These are phyloP conservation scores for Marasmius fiardii DNA, from an alignment of 1,284 basidiomycete genomes.

Conservation along the genomic window DNA sequence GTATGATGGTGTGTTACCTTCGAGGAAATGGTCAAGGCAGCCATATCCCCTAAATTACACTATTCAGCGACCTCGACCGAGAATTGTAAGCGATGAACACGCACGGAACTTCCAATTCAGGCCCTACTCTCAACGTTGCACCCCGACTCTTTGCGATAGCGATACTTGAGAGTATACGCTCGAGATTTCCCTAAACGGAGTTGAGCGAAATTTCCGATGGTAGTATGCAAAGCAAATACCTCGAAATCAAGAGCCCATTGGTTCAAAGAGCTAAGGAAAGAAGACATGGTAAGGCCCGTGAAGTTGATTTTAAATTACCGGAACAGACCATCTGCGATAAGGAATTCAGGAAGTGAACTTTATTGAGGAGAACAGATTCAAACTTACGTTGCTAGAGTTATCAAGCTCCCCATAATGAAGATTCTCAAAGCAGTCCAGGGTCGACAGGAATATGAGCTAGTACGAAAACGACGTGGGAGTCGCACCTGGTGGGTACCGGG, in stretches of 20 bases:
- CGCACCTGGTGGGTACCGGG: too few relatives aligned
- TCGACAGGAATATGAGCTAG: too few relatives aligned
- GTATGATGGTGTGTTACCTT: conserved; percentile 47
- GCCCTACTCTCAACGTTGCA: conserved; percentile 94
- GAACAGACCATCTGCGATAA: conserved; percentile 37
- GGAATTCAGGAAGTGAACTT: neutral
- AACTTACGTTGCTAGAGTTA: conserved; percentile 30
- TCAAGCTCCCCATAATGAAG: conserved; percentile 12
- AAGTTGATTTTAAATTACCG: neutral
- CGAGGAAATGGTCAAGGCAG: conserved; percentile 90
- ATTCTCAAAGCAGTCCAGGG: neutral
- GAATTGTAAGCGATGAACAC: conserved; percentile 23
- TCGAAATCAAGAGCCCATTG: conserved; percentile 97
- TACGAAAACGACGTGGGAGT: too few relatives aligned
- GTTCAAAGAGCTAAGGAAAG: conserved; percentile 75
- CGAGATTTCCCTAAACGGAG: conserved; percentile 75
- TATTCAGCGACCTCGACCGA: neutral
- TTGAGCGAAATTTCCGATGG: neutral
- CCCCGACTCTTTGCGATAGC: conserved; percentile 83
- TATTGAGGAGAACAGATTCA: neutral
- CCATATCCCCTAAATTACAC: conserved; percentile 76
- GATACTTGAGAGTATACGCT: conserved; percentile 90
- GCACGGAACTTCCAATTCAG: conserved; percentile 96
- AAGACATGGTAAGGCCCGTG: neutral
- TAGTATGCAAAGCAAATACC: conserved; percentile 33